Percentiles rank a stretch among this genome's conserved stretches.
These are phyloP conservation scores for Gracilaria domingensis DNA, from an alignment of 23 red algal species.

Conservation along the genomic window DNA sequence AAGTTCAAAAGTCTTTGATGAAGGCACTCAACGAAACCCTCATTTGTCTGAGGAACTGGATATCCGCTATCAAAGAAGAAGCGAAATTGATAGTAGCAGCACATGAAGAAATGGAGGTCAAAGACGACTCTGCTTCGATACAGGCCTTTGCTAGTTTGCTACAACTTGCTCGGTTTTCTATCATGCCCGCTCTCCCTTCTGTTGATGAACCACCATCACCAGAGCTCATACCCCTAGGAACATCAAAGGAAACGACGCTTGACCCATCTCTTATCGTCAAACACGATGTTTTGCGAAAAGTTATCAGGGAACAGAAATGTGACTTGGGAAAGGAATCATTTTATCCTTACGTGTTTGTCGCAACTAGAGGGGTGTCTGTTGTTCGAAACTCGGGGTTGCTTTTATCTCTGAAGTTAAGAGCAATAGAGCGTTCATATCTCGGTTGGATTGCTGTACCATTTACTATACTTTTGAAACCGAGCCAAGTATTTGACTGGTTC, in stretches of 20 bases:
- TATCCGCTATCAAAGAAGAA: slow-evolving; percentile 24
- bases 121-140: not conserved
- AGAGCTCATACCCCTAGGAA: slow-evolving; percentile 35
- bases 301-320: not conserved
- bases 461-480: not conserved
- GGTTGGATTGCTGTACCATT: slow-evolving; percentile 50
- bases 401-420: slow-evolving; percentile 43
- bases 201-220: slow-evolving; percentile 23
- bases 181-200: slow-evolving; percentile 12
- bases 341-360: slow-evolving; percentile 61
- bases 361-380: slow-evolving; percentile 50
- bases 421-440: slow-evolving; percentile 62
- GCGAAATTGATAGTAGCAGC: not conserved
- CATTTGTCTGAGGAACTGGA: slow-evolving; percentile 26
- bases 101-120: not conserved
- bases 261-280: slow-evolving; percentile 26
- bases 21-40: slow-evolving; percentile 1
- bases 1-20: not conserved
- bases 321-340: slow-evolving; percentile 6
- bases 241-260: slow-evolving; percentile 24
- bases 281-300: not conserved
- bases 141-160: slow-evolving; percentile 17
- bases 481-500: not conserved
- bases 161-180: slow-evolving; percentile 19
- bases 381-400: slow-evolving; percentile 42